Base-by-base conservation (phyloP, 2,329 filamentous ascomycete species). In the Claviceps sorghi region DNA sequence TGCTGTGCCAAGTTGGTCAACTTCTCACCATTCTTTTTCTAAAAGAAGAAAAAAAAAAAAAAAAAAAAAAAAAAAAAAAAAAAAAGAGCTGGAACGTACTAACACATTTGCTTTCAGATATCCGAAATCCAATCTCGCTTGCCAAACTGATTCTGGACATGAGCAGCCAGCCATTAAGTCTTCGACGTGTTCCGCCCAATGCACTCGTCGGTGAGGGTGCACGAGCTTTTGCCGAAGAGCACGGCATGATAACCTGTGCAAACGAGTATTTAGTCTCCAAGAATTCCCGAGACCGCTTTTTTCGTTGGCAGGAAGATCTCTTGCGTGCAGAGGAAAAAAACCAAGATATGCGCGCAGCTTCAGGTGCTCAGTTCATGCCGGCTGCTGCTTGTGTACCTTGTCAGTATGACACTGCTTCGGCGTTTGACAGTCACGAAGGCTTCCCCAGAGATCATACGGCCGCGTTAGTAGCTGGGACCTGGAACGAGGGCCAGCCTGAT, bases 151-250 rank as follows among this genome's bases (percentile, higher is more conserved):
- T 98, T 29, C 80, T 95, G 22, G 85, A 95, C 53, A 77, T 79
- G 53, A 87, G 88, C 53, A 85, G 79, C 49, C 77, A 82, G 53
- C 81, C 86, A 1, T 70, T 97, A n/a, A 87, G 88, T 8, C 77
- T 97, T 49, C 82, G 86, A 52, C 83, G 93, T 52, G 89, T 98
- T 4, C 90, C 94, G 9, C 93, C 93, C 10, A 97, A 96, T 61
- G 80, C 96, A 26, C 77, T 98, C 1, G 86, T 95, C 11, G 88
- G 88, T 36, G 76, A 86, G 58, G 93, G 93, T 11, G 93, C 93
- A 17, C 84, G 79, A 44, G 79, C 84, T n/a, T 98, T 94, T 67
- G 93, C 91, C 0, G 79, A 79, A 55, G 82, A 91, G 54, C 79
- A 89, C 58, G 83, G 86, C 9, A 80, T 97, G 64, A 71, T 78